Evolutionary conservation across 2,329 filamentous ascomycete genomes (phyloP).

Genomic region (Beauveria bassiana): DNA sequence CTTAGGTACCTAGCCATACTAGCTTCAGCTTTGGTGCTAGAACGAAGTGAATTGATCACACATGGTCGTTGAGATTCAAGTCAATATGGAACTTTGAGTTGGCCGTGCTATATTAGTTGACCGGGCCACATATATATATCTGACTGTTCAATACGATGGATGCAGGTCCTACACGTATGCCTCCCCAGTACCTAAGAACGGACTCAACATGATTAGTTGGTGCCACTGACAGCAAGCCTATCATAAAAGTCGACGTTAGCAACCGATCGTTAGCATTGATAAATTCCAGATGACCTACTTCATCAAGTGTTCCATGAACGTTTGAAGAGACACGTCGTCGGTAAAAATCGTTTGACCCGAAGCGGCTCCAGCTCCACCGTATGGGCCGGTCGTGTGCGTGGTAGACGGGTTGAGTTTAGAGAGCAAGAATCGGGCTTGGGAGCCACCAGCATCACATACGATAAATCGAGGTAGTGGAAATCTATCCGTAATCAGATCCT

Average conservation of each 20-base stretch:
- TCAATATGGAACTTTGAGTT: too few relatives aligned
- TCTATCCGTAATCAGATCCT: slow-evolving; percentile 94
- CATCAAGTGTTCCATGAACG: slow-evolving; percentile 99
- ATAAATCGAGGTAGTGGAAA: slow-evolving; percentile 99
- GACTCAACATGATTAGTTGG: slow-evolving; percentile 33
- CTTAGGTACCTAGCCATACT: too few relatives aligned
- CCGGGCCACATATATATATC: too few relatives aligned
- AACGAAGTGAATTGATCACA: too few relatives aligned
- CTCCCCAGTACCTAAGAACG: neutral
- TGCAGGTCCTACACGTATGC: too few relatives aligned
- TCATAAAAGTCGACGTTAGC: slow-evolving; percentile 12
- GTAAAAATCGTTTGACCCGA: slow-evolving; percentile 98
- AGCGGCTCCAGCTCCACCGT: slow-evolving; percentile 76
- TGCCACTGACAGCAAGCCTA: slow-evolving; percentile 56
- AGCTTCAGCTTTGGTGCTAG: too few relatives aligned
- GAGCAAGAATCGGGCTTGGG: slow-evolving; percentile 91
- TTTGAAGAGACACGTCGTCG: slow-evolving; percentile 94
- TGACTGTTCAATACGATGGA: too few relatives aligned
- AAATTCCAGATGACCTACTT: slow-evolving; percentile 55
- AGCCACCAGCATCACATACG: slow-evolving; percentile 96
- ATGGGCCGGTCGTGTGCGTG: slow-evolving; percentile 87
- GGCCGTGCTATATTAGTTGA: too few relatives aligned
- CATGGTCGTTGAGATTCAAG: too few relatives aligned
- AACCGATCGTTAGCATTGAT: neutral
- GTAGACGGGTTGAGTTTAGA: slow-evolving; percentile 97